phyloP scores from a whole-genome alignment of 2,329 filamentous ascomycete genomes.

The Claviceps monticola region DNA sequence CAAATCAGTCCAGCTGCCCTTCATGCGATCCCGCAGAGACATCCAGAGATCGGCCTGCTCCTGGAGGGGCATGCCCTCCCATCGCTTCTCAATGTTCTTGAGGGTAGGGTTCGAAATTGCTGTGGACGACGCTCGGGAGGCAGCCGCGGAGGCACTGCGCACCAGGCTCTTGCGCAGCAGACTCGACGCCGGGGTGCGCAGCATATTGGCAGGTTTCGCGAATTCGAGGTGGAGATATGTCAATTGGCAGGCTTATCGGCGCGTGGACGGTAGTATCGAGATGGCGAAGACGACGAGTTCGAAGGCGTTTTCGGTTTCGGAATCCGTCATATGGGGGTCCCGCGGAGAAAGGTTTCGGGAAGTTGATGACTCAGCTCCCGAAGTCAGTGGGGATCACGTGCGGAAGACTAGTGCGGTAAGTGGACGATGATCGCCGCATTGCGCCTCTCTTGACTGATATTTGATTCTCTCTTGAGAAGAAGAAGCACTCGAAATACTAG shows the following conservation, averaged over 20 bases:
- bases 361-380: conserved; percentile 10
- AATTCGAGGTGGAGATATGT: conserved; percentile 10
- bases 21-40: conserved; percentile 95
- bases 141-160: conserved; percentile 29
- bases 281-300: conserved; percentile 11
- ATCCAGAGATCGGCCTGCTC: conserved; percentile 99
- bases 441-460: no score
- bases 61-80: conserved; percentile 94
- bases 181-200: conserved; percentile 39
- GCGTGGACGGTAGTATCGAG: conserved; percentile 8
- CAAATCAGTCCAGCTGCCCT: conserved; percentile 90
- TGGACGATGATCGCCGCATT: no score
- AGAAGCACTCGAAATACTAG: no score
- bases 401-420: no score
- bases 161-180: conserved; percentile 36
- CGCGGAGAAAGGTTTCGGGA: conserved; percentile 12
- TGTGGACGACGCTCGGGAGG: conserved; percentile 48
- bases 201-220: conserved; percentile 27
- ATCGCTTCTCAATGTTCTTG: conserved; percentile 97
- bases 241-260: conserved; percentile 20
- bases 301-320: conserved; percentile 11
- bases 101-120: conserved; percentile 97
- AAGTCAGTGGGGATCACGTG: not conserved
- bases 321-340: conserved; percentile 16
- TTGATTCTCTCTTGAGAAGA: no score